Percentiles rank a stretch among this genome's conserved stretches.
Evolutionary conservation across 2,329 filamentous ascomycete genomes (phyloP).

Genomic region (Aspergillus sp.): DNA sequence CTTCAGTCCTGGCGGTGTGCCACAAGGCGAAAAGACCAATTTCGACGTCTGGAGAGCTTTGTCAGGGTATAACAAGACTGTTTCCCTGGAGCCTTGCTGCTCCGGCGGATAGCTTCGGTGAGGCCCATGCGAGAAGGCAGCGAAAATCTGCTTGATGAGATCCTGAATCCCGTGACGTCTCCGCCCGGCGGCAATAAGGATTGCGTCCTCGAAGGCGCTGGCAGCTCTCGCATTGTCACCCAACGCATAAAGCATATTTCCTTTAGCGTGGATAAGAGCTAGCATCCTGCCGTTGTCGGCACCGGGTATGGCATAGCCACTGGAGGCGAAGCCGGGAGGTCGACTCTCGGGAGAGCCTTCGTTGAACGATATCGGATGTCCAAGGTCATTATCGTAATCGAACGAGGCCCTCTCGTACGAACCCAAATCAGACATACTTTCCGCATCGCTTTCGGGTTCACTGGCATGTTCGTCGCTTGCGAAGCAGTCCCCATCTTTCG

Average conservation of each 20-base stretch:
- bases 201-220: conserved; percentile 86
- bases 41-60: conserved; percentile 73
- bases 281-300: conserved; percentile 88
- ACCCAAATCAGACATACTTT: conserved; percentile 43
- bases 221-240: conserved; percentile 76
- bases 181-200: conserved; percentile 75
- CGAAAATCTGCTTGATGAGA: conserved; percentile 70
- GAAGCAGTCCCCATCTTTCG: conserved; percentile 40
- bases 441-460: conserved; percentile 51
- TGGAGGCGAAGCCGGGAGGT: conserved; percentile 59
- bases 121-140: conserved; percentile 52
- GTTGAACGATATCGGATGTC: conserved; percentile 14
- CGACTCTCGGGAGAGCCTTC: conserved; percentile 21
- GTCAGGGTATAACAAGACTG: conserved; percentile 73
- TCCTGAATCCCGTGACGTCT: conserved; percentile 62
- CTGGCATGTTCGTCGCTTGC: conserved; percentile 48
- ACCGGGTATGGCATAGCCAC: conserved; percentile 75
- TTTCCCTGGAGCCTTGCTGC: conserved; percentile 40
- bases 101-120: conserved; percentile 32
- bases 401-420: conserved; percentile 50
- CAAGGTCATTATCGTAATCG: conserved; percentile 45
- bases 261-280: conserved; percentile 90
- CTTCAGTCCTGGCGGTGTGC: conserved; percentile 70
- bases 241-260: conserved; percentile 92
- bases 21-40: conserved; percentile 68